Evolutionary conservation across 2,329 filamentous ascomycete species (phyloP).

Genomic region (Tolypocladium ophioglossoides): DNA sequence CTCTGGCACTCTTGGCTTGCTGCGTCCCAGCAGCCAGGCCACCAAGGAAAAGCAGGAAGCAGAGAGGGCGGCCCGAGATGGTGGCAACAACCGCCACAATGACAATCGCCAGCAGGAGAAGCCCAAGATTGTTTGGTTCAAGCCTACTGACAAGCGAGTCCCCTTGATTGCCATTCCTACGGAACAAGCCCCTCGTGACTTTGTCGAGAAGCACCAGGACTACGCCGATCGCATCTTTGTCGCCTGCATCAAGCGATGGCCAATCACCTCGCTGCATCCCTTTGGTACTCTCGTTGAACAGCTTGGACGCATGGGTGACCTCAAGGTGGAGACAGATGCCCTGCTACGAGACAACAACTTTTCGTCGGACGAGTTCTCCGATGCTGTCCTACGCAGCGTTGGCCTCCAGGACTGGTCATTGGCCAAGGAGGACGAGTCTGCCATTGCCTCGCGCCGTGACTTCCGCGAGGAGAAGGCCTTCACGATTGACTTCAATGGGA

Average conservation of each 20-base stretch:
- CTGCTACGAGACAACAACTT: conserved; percentile 98
- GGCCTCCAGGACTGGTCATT: conserved; percentile 88
- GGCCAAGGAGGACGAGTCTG: conserved; percentile 68
- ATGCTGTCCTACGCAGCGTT: conserved; percentile 88
- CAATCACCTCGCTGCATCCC: conserved; percentile 97
- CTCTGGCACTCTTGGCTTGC: conserved; percentile 84
- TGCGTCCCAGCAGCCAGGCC: conserved; percentile 93
- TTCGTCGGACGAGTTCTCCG: conserved; percentile 91
- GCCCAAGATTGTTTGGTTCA: conserved; percentile 99
- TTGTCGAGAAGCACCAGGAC: conserved; percentile 96
- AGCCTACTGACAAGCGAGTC: conserved; percentile 97
- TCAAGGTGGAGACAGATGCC: conserved; percentile 96
- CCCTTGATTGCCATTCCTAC: conserved; percentile 96
- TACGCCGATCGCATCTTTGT: conserved; percentile 98
- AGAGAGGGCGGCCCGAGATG: conserved; percentile 84
- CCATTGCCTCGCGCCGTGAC: conserved; percentile 68
- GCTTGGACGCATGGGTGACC: conserved; percentile 91
- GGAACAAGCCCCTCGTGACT: conserved; percentile 93
- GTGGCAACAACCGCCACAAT: conserved; percentile 57
- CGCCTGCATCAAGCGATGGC: conserved; percentile 98
- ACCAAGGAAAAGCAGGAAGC: conserved; percentile 99
- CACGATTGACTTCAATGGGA: conserved; percentile 83
- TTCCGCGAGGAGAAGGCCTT: conserved; percentile 84
- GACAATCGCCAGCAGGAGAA: conserved; percentile 81
- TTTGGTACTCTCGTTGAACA: conserved; percentile 97